phyloP scores from a whole-genome alignment of 345 rosid species.

The Citrus trifoliata region DNA sequence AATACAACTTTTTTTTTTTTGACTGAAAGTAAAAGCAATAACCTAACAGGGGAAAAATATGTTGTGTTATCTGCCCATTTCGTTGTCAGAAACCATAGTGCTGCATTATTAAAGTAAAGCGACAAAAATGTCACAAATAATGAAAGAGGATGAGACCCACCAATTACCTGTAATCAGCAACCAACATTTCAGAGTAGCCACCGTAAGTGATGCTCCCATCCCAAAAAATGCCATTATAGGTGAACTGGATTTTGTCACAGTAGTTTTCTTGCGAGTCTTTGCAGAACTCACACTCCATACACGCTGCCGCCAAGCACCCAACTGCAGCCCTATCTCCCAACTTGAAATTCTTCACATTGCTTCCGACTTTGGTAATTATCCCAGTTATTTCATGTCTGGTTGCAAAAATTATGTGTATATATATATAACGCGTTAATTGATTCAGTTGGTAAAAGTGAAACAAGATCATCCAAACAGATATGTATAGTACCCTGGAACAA shows the following conservation, averaged over 20 bases:
- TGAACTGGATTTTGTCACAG: slow-evolving; percentile 48
- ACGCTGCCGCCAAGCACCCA: slow-evolving; percentile 58
- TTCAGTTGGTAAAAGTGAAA: neutral
- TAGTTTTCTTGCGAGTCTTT: slow-evolving; percentile 46
- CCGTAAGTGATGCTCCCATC: slow-evolving; percentile 60
- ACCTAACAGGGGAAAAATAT: too few relatives aligned
- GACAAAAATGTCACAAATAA: too few relatives aligned
- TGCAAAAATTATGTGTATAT: neutral
- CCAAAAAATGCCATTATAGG: slow-evolving; percentile 61
- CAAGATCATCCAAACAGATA: too few relatives aligned
- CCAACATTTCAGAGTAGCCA: slow-evolving; percentile 53
- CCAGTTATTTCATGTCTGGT: slow-evolving; percentile 60
- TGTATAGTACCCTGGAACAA: slow-evolving; percentile 64
- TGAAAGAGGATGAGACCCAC: too few relatives aligned
- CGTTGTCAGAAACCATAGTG: too few relatives aligned
- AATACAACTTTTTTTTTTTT: too few relatives aligned
- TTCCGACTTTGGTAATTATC: slow-evolving; percentile 39
- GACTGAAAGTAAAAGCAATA: neutral
- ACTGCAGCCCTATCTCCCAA: slow-evolving; percentile 58
- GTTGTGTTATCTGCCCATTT: too few relatives aligned
- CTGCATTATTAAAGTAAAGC: too few relatives aligned
- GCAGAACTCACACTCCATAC: slow-evolving; percentile 55
- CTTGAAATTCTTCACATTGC: slow-evolving; percentile 41
- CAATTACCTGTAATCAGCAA: slow-evolving; percentile 53
- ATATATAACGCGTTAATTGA: too few relatives aligned